Evolutionary conservation across 805 yeast genomes (phyloP).

Genomic region (Nakazawaea populi): DNA sequence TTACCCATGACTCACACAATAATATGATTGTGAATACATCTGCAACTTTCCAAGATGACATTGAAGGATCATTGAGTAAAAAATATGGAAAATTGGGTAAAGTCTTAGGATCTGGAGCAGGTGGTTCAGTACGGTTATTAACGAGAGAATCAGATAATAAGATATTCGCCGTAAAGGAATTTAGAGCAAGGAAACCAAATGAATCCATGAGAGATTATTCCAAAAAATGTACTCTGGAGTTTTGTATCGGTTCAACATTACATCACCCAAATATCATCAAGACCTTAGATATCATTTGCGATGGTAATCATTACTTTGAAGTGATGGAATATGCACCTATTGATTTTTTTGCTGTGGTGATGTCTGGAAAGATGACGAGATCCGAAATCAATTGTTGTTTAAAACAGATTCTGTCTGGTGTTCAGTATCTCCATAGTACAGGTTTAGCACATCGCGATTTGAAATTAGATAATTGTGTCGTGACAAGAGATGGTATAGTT

Average conservation of each 20-base stretch:
- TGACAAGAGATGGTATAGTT: conserved; percentile 65
- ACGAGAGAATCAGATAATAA: conserved; percentile 63
- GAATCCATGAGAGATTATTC: conserved; percentile 74
- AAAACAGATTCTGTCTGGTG: conserved; percentile 69
- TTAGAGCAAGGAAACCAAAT: conserved; percentile 63
- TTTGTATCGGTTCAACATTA: conserved; percentile 77
- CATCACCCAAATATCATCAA: conserved; percentile 79
- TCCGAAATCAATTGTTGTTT: conserved; percentile 79
- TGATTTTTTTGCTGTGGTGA: conserved; percentile 81
- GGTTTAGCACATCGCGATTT: conserved; percentile 83
- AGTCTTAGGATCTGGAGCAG: conserved; percentile 80
- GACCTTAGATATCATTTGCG: conserved; percentile 68
- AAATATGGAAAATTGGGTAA: conserved; percentile 74
- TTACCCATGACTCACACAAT: conserved; percentile 32
- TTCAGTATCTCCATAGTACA: conserved; percentile 64
- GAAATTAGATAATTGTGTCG: conserved; percentile 78
- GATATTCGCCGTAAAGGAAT: conserved; percentile 80
- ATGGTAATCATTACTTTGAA: conserved; percentile 67
- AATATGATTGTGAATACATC: conserved; percentile 33
- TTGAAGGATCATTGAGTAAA: conserved; percentile 45
- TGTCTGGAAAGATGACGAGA: conserved; percentile 79
- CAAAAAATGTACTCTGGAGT: conserved; percentile 85
- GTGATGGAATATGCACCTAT: conserved; percentile 84
- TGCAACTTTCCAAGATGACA: conserved; percentile 36
- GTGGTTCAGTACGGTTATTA: conserved; percentile 75